Evolutionary conservation across 306 rosid species (phyloP).

Genomic region (Styphnolobium japonicum): DNA sequence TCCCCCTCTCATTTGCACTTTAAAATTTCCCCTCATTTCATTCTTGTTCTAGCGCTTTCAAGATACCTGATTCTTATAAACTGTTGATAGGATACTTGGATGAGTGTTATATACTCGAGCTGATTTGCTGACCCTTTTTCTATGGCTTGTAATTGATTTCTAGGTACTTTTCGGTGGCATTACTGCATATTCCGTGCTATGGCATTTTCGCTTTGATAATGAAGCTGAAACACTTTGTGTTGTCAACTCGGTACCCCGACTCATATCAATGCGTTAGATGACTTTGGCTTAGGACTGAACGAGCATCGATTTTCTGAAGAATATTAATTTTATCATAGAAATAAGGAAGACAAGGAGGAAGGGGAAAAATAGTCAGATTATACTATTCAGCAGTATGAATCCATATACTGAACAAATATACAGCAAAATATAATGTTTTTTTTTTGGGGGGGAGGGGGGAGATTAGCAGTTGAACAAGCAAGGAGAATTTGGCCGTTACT

Average conservation of each 20-base stretch:
- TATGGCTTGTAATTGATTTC: slow-evolving; percentile 13
- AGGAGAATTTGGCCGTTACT: neutral
- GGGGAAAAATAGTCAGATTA: neutral
- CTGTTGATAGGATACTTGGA: neutral
- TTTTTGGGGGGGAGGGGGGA: neutral
- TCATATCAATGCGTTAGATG: slow-evolving; percentile 55
- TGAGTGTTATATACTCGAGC: neutral
- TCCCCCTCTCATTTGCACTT: neutral
- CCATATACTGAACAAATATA: slow-evolving; percentile 12
- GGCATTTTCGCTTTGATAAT: slow-evolving; percentile 70
- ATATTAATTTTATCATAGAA: slow-evolving; percentile 6
- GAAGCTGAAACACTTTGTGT: slow-evolving; percentile 71
- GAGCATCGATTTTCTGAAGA: slow-evolving; percentile 13
- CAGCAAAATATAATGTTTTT: neutral
- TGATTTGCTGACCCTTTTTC: slow-evolving; percentile 22
- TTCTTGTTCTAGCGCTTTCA: neutral
- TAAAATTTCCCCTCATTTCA: neutral
- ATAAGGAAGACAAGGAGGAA: neutral
- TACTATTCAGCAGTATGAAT: neutral
- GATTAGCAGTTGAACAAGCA: slow-evolving; percentile 14
- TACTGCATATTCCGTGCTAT: slow-evolving; percentile 86
- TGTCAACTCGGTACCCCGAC: slow-evolving; percentile 51
- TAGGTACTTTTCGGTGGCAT: slow-evolving; percentile 82
- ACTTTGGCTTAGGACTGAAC: neutral
- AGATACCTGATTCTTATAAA: neutral